Conservation (phyloP, 371 early-diverging fungal genomes). For the Choanephora cucurbitarum region DNA sequence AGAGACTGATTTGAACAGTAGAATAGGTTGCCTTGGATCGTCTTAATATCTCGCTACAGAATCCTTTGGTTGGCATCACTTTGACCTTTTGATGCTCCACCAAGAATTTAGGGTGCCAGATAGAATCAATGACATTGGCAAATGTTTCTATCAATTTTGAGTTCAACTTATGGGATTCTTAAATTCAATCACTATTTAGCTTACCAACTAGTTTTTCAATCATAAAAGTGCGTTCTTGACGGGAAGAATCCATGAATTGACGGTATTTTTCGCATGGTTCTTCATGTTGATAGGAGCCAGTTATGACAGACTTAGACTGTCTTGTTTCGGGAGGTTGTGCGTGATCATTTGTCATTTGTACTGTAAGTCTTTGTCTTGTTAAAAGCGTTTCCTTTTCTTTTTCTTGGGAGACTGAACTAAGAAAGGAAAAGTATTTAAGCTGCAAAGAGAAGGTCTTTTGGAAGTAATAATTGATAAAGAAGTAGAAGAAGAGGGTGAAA, state of each 20-base stretch:
- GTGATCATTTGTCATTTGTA: constrained; percentile 20
- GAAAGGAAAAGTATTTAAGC: constrained; percentile 10
- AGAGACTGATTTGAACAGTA: constrained; percentile 72
- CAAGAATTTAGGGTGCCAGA: constrained; percentile 42
- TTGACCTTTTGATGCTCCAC: constrained; percentile 42
- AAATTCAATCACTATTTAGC: too few relatives aligned
- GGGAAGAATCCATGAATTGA: constrained; percentile 33
- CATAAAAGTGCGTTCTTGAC: constrained; percentile 39
- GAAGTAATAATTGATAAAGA: constrained; percentile 7
- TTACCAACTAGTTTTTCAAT: constrained; percentile 42
- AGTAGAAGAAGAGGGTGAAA: neutral
- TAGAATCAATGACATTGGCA: constrained; percentile 40
- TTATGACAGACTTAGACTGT: constrained; percentile 12
- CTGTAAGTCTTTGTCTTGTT: constrained; percentile 9
- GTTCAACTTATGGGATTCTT: too few relatives aligned
- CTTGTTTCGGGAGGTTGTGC: neutral
- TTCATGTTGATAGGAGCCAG: constrained; percentile 7
- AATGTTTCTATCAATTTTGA: constrained; percentile 19
- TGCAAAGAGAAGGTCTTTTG: constrained; percentile 11
- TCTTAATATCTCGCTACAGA: constrained; percentile 73
- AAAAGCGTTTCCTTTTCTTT: constrained; percentile 10
- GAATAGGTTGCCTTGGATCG: constrained; percentile 76
- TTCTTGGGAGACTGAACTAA: constrained; percentile 11
- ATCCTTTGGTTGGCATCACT: constrained; percentile 46
- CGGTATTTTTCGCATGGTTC: constrained; percentile 33